phyloP scores from a whole-genome alignment of 352 stramenopile species.

The Pythium guiyangense region DNA sequence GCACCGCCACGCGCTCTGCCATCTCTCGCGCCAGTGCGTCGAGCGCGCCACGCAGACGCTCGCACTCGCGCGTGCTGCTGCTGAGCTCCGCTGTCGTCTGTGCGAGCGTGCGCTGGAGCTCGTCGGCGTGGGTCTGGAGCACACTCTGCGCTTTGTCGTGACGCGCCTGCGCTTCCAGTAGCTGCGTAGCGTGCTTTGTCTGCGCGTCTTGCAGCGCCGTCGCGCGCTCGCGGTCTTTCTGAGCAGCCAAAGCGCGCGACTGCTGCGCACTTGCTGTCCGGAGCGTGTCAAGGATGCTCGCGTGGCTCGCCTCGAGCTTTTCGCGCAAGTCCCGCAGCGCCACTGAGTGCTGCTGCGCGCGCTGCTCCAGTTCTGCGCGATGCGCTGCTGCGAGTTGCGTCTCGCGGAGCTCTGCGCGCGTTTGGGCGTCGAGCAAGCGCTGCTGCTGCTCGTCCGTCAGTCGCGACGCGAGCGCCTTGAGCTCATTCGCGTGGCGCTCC shows the following conservation, averaged over 20 bases:
- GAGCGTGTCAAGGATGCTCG: slow-evolving; percentile 26
- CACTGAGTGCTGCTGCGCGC: slow-evolving; percentile 17
- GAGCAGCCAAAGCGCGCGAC: slow-evolving; percentile 17
- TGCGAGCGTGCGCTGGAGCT: slow-evolving; percentile 18
- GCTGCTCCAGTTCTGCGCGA: slow-evolving; percentile 16
- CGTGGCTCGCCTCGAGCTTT: slow-evolving; percentile 17
- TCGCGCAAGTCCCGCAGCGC: slow-evolving; percentile 15
- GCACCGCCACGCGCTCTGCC: slow-evolving; percentile 19
- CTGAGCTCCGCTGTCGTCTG: slow-evolving; percentile 29
- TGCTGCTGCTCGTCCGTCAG: slow-evolving; percentile 7
- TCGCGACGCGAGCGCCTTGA: slow-evolving; percentile 10
- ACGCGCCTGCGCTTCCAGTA: slow-evolving; percentile 18
- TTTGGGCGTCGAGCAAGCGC: too few relatives aligned
- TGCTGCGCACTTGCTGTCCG: slow-evolving; percentile 30
- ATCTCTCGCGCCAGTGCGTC: slow-evolving; percentile 31
- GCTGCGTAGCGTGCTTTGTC: not conserved
- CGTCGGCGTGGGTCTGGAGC: slow-evolving; percentile 22
- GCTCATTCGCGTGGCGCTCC: slow-evolving; percentile 12
- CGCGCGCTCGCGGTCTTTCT: slow-evolving; percentile 39
- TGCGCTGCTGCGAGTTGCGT: slow-evolving; percentile 9
- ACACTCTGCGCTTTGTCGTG: slow-evolving; percentile 24
- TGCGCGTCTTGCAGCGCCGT: slow-evolving; percentile 25
- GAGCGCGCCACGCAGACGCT: slow-evolving; percentile 23
- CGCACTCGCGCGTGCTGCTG: slow-evolving; percentile 20
- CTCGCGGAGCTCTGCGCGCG: not conserved